phyloP scores from a whole-genome alignment of 129 eudicot species.

The Scalesia atractyloides region DNA sequence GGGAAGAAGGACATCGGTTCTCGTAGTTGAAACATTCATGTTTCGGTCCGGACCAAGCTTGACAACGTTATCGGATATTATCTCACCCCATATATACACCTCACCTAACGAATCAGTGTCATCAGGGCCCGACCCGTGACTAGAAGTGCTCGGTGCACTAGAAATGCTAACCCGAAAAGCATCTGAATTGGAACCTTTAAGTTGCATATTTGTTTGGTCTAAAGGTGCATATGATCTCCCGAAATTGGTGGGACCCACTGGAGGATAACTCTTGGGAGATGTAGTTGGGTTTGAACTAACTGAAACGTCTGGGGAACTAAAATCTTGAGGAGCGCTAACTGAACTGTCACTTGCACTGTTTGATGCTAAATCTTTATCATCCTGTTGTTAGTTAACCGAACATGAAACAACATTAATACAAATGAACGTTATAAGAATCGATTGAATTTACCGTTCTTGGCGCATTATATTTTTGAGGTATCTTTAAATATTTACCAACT shows the following conservation, averaged over 20 bases:
- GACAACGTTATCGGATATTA: conserved; percentile 62
- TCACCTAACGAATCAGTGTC: conserved; percentile 88
- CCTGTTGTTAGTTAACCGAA: conserved; percentile 48
- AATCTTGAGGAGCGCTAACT: conserved; percentile 57
- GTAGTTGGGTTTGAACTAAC: conserved; percentile 51
- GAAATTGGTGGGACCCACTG: conserved; percentile 41
- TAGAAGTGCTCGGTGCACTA: conserved; percentile 92
- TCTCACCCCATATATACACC: conserved; percentile 97
- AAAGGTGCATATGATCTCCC: conserved; percentile 72
- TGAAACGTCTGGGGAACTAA: conserved; percentile 70
- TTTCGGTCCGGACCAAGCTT: conserved; percentile 61
- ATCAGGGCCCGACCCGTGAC: conserved; percentile 88
- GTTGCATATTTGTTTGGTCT: conserved; percentile 84
- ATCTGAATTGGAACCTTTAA: conserved; percentile 76
- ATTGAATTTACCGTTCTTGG: neutral
- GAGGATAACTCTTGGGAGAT: conserved; percentile 61
- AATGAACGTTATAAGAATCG: neutral
- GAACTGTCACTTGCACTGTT: conserved; percentile 77
- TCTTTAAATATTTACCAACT: neutral
- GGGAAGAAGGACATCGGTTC: conserved; percentile 77
- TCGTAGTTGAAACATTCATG: conserved; percentile 42
- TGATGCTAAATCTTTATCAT: conserved; percentile 71
- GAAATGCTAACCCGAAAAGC: conserved; percentile 90
- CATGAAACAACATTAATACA: neutral
- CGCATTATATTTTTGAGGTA: neutral